Evolutionary conservation across 1,284 basidiomycete genomes (phyloP), one percentile per base, ranked within the genome.

Genomic region (Cutaneotrichosporon spelunceum): DNA sequence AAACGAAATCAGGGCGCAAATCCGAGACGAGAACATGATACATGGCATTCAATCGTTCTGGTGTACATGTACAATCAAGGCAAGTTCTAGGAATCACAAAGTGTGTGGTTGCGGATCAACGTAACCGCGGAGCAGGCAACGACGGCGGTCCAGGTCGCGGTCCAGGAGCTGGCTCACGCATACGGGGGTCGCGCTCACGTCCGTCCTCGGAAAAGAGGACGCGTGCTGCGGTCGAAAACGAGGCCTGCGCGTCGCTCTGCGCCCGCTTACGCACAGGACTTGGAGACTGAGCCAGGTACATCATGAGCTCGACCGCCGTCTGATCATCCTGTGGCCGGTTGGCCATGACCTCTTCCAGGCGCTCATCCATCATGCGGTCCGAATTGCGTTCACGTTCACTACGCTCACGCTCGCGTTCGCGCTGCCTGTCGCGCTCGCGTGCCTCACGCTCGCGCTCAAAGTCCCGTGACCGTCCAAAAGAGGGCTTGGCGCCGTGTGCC

Each of bases 271-370:
- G 58, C n/a, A 57, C 63, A 1, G 62, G 73, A 29, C 71, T 72
- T 10, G 78, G 78, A n/a, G 72, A 74, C 60, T 76, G 75, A 1
- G 78, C 78, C 14, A 79, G 53, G 62, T 77, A 79, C 71, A 79
- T 77, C 78, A 79, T 79, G 54, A 79, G 65, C 59, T 79, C 78
- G 24, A 72, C 78, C 0, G 78, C 78, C 39, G 66, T 64, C 61
- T 74, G 70, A 63, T 79, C 76, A 33, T 77, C 77, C 50, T 75
- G 74, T 16, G 64, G 67, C 14, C 63, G 61, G 44, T 36, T 50
- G 11, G 34, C 45, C 56, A 59, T 47, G 34, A 9, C 53, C 24
- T 56, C 54, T 11, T 56, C 54, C 39, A 21, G 26, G 13, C 48
- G 48, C 48, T 50, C 56, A 33, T 44, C 47, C 45, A 49, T 57